Evolutionary conservation across 208 protist species (phyloP).

Genomic region (Wallacemonas sp.): DNA sequence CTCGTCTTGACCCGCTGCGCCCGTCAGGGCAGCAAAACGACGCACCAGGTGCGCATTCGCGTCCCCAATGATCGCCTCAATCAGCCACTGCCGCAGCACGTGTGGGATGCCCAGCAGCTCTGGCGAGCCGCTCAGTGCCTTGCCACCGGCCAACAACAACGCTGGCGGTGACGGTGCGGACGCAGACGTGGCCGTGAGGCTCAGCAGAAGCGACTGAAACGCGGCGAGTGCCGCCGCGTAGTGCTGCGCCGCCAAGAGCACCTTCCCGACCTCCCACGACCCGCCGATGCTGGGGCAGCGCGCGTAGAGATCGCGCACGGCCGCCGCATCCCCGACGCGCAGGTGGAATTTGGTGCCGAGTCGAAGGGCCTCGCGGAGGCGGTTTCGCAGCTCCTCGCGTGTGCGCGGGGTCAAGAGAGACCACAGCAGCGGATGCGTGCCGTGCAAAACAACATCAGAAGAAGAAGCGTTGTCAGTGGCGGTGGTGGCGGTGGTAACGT

Average conservation of each 20-base stretch:
- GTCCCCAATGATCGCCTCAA: conserved; percentile 26
- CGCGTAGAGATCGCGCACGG: conserved; percentile 37
- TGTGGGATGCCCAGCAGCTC: conserved; percentile 24
- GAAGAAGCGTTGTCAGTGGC: conserved; percentile 27
- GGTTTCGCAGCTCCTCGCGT: conserved; percentile 25
- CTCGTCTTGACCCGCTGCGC: neutral
- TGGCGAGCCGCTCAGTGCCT: neutral
- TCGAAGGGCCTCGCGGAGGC: conserved; percentile 57
- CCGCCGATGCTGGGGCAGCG: conserved; percentile 51
- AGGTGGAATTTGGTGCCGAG: conserved; percentile 66
- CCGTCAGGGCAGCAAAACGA: neutral
- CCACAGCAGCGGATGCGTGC: conserved; percentile 12
- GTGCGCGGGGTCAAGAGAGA: conserved; percentile 34
- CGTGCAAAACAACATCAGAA: conserved; percentile 17
- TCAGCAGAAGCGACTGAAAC: conserved; percentile 38
- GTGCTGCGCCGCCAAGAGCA: conserved; percentile 43
- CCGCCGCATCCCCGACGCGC: conserved; percentile 33
- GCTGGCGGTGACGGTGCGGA: no score
- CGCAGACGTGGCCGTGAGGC: conserved; percentile 10
- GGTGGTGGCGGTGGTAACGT: conserved; percentile 15
- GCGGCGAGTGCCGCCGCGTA: conserved; percentile 42
- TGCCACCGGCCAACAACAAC: neutral
- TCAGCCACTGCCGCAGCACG: conserved; percentile 20
- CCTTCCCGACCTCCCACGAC: conserved; percentile 67
- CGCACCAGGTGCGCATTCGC: neutral